Conservation (phyloP, 306 rosid species). For the Crotalaria pallida region DNA sequence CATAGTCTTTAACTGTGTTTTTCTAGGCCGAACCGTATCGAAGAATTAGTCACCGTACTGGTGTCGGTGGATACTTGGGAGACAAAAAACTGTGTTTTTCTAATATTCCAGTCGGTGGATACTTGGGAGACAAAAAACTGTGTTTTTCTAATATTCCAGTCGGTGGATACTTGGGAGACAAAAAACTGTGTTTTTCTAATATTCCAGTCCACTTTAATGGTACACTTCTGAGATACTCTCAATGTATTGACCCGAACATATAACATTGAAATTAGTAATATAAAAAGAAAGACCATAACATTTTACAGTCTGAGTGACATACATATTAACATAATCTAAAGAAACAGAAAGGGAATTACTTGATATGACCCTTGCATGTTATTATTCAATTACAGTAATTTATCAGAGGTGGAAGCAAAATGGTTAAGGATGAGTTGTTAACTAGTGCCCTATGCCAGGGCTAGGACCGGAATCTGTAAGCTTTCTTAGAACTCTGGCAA, state of each 20-base stretch:
- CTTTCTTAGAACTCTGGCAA: background rate
- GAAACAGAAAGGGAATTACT: background rate
- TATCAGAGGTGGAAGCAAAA: background rate
- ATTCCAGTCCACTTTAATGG: background rate
- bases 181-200: background rate
- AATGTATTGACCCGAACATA: background rate
- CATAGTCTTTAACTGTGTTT: too few relatives aligned
- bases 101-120: too few relatives aligned
- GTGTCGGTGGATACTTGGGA: too few relatives aligned
- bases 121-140: too few relatives aligned
- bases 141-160: too few relatives aligned
- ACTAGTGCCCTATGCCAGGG: slow-evolving; percentile 33
- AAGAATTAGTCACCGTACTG: too few relatives aligned
- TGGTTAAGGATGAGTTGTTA: background rate
- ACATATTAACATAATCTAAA: background rate
- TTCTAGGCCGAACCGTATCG: too few relatives aligned
- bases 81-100: too few relatives aligned
- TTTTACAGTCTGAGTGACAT: background rate
- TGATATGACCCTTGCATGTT: slow-evolving; percentile 2
- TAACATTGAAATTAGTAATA: background rate
- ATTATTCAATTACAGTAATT: background rate
- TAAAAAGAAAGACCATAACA: background rate
- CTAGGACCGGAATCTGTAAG: slow-evolving; percentile 31
- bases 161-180: too few relatives aligned
- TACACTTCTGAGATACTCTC: background rate